A percentile compares a stretch with the other conserved stretches of the same genome.
These are phyloP conservation scores for Pseudopithomyces chartarum DNA, from an alignment of 2,329 filamentous ascomycete genomes.

Conservation along the genomic window DNA sequence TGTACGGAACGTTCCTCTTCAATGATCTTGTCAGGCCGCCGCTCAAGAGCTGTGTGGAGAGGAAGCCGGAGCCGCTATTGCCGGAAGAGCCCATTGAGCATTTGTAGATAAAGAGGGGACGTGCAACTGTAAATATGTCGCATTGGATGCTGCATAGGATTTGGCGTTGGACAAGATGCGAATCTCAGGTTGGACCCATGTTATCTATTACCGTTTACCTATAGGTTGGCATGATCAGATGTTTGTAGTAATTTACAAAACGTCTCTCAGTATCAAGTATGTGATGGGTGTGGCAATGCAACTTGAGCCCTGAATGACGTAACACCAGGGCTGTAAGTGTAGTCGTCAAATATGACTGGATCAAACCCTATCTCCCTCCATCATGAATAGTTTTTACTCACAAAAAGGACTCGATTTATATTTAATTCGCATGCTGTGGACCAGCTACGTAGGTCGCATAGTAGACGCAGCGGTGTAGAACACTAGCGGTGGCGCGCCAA, in stretches of 20 bases:
- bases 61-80: slow-evolving; percentile 66
- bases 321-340: no score
- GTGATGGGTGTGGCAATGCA: no score
- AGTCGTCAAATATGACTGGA: no score
- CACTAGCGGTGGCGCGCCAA: slow-evolving; percentile 3
- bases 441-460: neutral
- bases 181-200: neutral
- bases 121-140: neutral
- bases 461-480: neutral
- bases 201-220: neutral
- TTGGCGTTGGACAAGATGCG: slow-evolving; percentile 1
- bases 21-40: slow-evolving; percentile 91
- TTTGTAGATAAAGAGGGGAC: slow-evolving; percentile 21
- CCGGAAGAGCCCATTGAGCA: slow-evolving; percentile 88
- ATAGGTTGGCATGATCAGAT: no score
- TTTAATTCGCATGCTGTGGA: no score
- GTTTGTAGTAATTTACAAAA: no score
- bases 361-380: no score
- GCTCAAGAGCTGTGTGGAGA: slow-evolving; percentile 66
- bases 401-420: neutral
- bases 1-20: slow-evolving; percentile 96
- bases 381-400: no score
- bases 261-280: no score
- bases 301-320: no score
- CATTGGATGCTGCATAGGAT: slow-evolving; percentile 4